A percentile compares a stretch with the other conserved stretches of the same genome.
phyloP scores from a whole-genome alignment of 108 stramenopile genomes.

The Pseudonitzschia multiseries region DNA sequence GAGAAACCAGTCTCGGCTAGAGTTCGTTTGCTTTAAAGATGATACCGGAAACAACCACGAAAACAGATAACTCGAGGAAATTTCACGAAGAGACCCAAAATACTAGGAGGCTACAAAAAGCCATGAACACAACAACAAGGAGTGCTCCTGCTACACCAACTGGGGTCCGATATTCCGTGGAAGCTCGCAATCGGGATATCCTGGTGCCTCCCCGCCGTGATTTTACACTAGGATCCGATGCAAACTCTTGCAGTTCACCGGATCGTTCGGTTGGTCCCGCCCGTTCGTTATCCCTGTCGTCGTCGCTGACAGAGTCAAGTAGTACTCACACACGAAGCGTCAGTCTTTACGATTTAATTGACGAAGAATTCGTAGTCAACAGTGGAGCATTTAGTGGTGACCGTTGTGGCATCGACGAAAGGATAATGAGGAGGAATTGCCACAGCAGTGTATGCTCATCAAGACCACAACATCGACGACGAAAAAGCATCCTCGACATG shows the following conservation, averaged over 20 bases:
- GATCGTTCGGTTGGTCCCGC: background rate
- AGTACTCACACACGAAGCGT: slow-evolving; percentile 6
- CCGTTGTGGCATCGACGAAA: no score
- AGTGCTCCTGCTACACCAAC: background rate
- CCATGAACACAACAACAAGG: no score
- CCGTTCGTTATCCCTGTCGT: background rate
- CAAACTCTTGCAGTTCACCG: background rate
- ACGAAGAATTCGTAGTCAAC: slow-evolving; percentile 9
- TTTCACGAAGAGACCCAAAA: no score
- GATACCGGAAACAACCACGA: no score
- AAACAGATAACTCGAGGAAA: no score
- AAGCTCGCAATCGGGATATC: background rate
- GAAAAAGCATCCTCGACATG: slow-evolving; percentile 14
- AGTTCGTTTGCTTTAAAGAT: no score
- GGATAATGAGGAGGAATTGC: background rate
- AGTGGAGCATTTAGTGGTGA: background rate
- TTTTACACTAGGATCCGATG: background rate
- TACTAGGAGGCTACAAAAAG: no score
- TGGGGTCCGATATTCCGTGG: background rate
- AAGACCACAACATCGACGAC: background rate
- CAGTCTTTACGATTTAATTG: slow-evolving; percentile 11
- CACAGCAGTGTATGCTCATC: background rate
- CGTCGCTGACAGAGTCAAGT: background rate
- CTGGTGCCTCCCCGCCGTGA: background rate
- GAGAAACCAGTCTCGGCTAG: no score